Evolutionary conservation across 768 basidiomycete species (phyloP), one percentile per base, ranked within the genome.

Genomic region (Macrocybe gigantea): DNA sequence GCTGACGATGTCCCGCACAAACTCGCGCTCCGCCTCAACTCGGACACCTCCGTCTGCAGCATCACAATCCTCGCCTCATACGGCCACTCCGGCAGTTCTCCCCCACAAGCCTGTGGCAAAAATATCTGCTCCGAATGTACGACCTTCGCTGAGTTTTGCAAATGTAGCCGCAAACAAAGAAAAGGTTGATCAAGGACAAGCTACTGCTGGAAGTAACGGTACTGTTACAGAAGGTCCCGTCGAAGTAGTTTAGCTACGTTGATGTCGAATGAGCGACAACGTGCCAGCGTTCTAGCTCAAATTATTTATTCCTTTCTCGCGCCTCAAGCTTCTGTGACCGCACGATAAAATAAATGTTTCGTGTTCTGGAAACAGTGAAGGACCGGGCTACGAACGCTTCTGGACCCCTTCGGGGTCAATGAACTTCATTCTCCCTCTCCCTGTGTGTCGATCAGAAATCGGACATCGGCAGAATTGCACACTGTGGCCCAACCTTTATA

Each of bases 131-230:
- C 73, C 81, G 2, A 82, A 66, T 41, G 79, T 91, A 10, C 75
- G 88, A 46, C 83, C 89, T 0, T 73, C 77, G 5, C 71, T 93
- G 54, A 92, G 89, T 60, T 94, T 94, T 56, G 90, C 91, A 0
- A 84, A 74, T 47, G 91, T 55, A 7, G 56, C 51, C 13, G 53
- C 50, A 13, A 53, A 49, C 37, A 58, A 53, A 30, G 56, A 50
- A 33, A 47, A 48, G 35, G 8, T 36, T 14, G 54, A 22, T 22
- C 22, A 22, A 22, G 22, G 22, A 22, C 2, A 22, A 22, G 22
- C 4, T 4, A 22, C 22, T 22, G 22, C 22, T 4, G 22, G 22
- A 22, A 22, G 22, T 22, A 22, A 22, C 22, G 22, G 22, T 22
- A 22, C 22, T 22, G 22, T 22, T 22, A 22, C 22, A 22, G 22